Base-by-base conservation (phyloP, 2,329 filamentous ascomycete species). In the Ophiostoma piceae region DNA sequence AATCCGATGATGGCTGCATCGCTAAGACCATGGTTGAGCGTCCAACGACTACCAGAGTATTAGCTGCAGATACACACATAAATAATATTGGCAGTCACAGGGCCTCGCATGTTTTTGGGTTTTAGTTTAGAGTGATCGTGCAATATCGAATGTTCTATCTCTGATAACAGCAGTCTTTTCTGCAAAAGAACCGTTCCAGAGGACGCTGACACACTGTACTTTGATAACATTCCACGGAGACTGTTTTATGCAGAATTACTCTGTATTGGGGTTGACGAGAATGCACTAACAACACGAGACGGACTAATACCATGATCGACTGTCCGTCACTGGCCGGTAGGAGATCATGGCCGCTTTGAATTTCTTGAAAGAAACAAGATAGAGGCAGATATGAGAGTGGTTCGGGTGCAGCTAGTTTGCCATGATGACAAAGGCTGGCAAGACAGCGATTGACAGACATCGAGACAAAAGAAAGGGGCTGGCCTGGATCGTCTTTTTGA, bases 391-490 rank as follows among this genome's bases (percentile, higher is more conserved):
- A 47, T 47, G 51, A 57, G 51, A 57, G 51, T 57, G 26, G 12
- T 26, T 19, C 57, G 57, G 14, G 9, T 62, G 26, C 57, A 32
- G 16, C 57, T 62, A 62, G 54, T 32, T 26, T 60, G 12, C 57
- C 12, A n/a, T 62, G 57, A 62, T 62, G 57, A 32, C 57, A 32
- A 62, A 32, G 57, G 22, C 57, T 47, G 43, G 19, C 43, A n/a
- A 62, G 22, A 62, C 14, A 5, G 26, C 9, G 22, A 22, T 14
- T 12, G 22, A 32, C 14, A 60, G 12, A 14, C 14, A 60, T 26
- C 14, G 22, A 62, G 26, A 32, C 57, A 62, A 62, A 35, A 62
- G 57, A 62, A 62, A 62, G 57, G 57, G 57, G 57, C 26, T 60
- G 54, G 54, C 54, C 54, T 32, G 26, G 54, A 60, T 29, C 54